Base-by-base conservation (phyloP, 1,284 basidiomycete species). In the Naganishia cerealis region DNA sequence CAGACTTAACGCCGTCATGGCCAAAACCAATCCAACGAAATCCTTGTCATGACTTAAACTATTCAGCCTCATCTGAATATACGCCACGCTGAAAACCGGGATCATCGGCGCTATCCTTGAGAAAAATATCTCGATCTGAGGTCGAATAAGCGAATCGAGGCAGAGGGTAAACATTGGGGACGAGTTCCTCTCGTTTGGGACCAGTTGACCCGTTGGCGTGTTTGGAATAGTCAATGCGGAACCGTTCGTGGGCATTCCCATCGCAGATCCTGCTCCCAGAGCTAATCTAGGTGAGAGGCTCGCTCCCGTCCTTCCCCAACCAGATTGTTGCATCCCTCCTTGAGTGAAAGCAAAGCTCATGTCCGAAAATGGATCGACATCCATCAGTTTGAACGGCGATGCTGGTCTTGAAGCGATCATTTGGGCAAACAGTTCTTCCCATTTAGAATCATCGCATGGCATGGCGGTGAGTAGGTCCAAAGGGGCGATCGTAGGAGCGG, bases 91-190 rank as follows among this genome's bases (percentile, higher is more conserved):
- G 58, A 71, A 74, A n/a, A 76, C 70, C 3, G 75, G 75, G 46
- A 76, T 74, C 75, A 76, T 76, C 2, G 73, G 72, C 53, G 71
- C 73, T 29, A 76, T 67, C 18, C 74, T 62, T 7, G 67, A 53
- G 57, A 72, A 75, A 69, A 74, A 76, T 7, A 72, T 57, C 8
- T 72, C 72, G 24, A 75, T 65, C 53, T 74, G 74, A 10, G 75
- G 74, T 36, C 66, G 66, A 59, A 76, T 70, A 36, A 75, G 68
- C 2, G 69, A 70, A 39, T 75, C 71, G n/a, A 75, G 65, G 16
- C 72, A 71, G 48, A 75, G 63, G 3, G 67, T 68, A 58, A 74
- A 52, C 39, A 76, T 67, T 2, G 74, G 75, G 9, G 72, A 74
- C 33, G 71, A 61, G 36, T 73, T 70, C 39, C 33, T 36, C 4